These are phyloP conservation scores for Nymphaea colorata DNA, from an alignment of 164 flowering plant species.

Conservation along the genomic window DNA sequence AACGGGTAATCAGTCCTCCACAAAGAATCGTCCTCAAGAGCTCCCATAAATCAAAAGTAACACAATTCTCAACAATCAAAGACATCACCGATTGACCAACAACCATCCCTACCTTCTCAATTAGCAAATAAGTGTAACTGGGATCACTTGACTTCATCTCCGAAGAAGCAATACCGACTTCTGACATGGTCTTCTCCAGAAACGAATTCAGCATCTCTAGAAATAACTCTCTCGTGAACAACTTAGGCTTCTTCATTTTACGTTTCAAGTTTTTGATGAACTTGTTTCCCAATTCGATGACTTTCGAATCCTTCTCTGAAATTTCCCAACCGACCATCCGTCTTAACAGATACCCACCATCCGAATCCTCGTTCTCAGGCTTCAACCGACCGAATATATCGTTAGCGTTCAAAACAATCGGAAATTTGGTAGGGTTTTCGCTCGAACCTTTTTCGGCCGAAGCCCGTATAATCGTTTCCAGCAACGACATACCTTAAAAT, in stretches of 20 bases:
- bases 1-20: constrained; percentile 28
- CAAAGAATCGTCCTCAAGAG: constrained; percentile 41
- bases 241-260: constrained; percentile 36
- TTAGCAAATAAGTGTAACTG: constrained; percentile 16
- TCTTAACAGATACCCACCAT: constrained; percentile 18
- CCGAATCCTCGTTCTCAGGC: constrained; percentile 22
- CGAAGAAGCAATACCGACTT: constrained; percentile 18
- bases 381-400: constrained; percentile 27
- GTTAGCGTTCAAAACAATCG: constrained; percentile 42
- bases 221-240: constrained; percentile 27
- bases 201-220: constrained; percentile 25
- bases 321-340: constrained; percentile 53
- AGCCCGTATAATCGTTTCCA: constrained; percentile 49
- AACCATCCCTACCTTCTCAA: constrained; percentile 38
- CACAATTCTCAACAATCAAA: constrained; percentile 49
- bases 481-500: constrained; percentile 39
- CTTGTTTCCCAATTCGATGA: constrained; percentile 22
- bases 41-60: constrained; percentile 51
- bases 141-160: constrained; percentile 11
- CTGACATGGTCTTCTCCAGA: constrained; percentile 27
- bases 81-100: constrained; percentile 40
- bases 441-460: constrained; percentile 2
- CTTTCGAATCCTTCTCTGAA: constrained; percentile 28
- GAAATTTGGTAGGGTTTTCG: constrained; percentile 16
- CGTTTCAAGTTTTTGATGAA: constrained; percentile 33